These are phyloP conservation scores for Datisca glomerata DNA, from an alignment of 306 rosid species.

Conservation along the genomic window DNA sequence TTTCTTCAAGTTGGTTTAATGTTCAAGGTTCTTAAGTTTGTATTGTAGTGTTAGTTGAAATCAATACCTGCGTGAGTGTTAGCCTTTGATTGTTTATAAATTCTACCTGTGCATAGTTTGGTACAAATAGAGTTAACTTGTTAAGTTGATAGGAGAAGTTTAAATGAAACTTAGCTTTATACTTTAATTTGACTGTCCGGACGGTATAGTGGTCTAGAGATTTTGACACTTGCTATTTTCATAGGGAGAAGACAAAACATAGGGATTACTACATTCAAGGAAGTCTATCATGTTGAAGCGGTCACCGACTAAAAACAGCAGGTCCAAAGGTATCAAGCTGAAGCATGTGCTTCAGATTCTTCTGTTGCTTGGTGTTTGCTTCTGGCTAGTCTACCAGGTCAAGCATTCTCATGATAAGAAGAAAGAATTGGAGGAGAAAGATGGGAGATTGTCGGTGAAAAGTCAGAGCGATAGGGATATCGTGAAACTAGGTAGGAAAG, in stretches of 20 bases:
- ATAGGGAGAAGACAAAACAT: slow-evolving; percentile 3
- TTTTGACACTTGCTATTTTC: neutral
- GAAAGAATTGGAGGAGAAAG: slow-evolving; percentile 45
- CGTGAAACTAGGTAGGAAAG: slow-evolving; percentile 72
- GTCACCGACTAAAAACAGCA: slow-evolving; percentile 42
- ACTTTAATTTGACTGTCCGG: neutral
- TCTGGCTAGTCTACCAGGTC: slow-evolving; percentile 91
- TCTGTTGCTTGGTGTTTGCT: slow-evolving; percentile 73
- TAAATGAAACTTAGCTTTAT: too few relatives aligned
- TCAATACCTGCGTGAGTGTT: too few relatives aligned
- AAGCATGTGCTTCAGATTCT: slow-evolving; percentile 69
- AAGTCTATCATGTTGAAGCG: slow-evolving; percentile 59
- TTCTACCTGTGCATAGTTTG: too few relatives aligned
- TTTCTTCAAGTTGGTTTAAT: too few relatives aligned
- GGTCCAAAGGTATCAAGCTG: slow-evolving; percentile 65
- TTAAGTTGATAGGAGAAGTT: too few relatives aligned
- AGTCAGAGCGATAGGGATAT: slow-evolving; percentile 20
- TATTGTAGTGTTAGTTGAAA: too few relatives aligned
- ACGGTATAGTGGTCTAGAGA: neutral
- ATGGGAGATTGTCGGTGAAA: slow-evolving; percentile 15
- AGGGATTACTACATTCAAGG: neutral
- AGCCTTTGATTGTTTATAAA: too few relatives aligned
- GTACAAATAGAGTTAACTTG: too few relatives aligned
- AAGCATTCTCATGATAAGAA: slow-evolving; percentile 91
- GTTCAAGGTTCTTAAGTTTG: too few relatives aligned